A percentile compares a stretch with the other conserved stretches of the same genome.
These are phyloP conservation scores for Blastobotrys elegans DNA, from an alignment of 1,139 yeast genomes.

Conservation along the genomic window DNA sequence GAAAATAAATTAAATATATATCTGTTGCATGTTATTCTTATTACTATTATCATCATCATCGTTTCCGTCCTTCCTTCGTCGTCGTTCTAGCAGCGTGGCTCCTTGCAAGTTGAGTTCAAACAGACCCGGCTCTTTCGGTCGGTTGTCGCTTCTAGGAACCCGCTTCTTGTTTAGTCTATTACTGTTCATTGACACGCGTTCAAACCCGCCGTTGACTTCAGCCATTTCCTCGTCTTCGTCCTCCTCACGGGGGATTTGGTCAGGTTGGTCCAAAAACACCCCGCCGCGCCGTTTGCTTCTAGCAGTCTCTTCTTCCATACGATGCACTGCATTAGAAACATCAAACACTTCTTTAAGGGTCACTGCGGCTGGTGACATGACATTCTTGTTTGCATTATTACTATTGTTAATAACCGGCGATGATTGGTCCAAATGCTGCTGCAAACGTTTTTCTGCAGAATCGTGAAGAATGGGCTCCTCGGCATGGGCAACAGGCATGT, in stretches of 20 bases:
- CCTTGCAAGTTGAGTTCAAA: slow-evolving; percentile 74
- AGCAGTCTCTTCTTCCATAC: slow-evolving; percentile 82
- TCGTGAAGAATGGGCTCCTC: slow-evolving; percentile 4
- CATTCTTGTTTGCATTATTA: slow-evolving; percentile 13
- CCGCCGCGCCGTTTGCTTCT: slow-evolving; percentile 37
- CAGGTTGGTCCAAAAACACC: slow-evolving; percentile 21
- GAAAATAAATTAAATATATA: not conserved
- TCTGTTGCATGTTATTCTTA: slow-evolving; percentile 17
- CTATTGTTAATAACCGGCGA: too few species aligned
- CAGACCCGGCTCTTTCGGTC: slow-evolving; percentile 29
- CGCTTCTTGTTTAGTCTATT: slow-evolving; percentile 4
- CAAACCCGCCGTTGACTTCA: slow-evolving; percentile 18
- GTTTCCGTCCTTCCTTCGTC: slow-evolving; percentile 14
- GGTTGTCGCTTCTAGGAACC: slow-evolving; percentile 1
- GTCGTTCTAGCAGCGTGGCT: slow-evolving; percentile 73
- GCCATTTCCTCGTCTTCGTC: slow-evolving; percentile 29
- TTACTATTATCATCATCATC: slow-evolving; percentile 16
- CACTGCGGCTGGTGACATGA: slow-evolving; percentile 83
- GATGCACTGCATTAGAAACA: slow-evolving; percentile 87
- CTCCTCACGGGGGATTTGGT: slow-evolving; percentile 24
- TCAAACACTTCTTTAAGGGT: slow-evolving; percentile 95
- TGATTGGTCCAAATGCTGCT: slow-evolving; percentile 10
- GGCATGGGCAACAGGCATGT: slow-evolving; percentile 3
- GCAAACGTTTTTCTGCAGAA: slow-evolving; percentile 11
- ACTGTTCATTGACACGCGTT: slow-evolving; percentile 25